Conservation (phyloP, 2,329 filamentous ascomycete genomes). For the Rhytidhysteron rufulum region DNA sequence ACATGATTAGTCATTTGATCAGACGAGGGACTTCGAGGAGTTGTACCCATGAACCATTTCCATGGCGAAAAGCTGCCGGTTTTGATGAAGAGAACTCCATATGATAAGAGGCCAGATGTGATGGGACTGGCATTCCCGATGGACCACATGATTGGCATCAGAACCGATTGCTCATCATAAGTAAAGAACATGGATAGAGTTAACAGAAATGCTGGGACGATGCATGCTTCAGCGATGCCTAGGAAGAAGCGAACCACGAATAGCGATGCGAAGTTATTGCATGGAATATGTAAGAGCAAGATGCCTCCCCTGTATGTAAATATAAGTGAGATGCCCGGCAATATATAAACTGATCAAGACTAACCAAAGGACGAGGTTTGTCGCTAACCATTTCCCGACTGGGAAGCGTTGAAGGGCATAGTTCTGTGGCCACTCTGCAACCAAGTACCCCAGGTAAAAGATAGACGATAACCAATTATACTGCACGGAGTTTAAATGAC, state of each 20-base stretch:
- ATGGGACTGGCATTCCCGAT: slow-evolving; percentile 54
- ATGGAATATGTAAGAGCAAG: slow-evolving; percentile 25
- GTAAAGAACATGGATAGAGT: slow-evolving; percentile 60
- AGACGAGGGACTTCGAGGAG: too few species aligned
- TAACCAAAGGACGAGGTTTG: slow-evolving; percentile 45
- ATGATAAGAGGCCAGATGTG: slow-evolving; percentile 53
- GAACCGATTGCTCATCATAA: slow-evolving; percentile 55
- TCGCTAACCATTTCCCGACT: slow-evolving; percentile 28
- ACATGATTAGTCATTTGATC: slow-evolving; percentile 7
- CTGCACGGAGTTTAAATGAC: slow-evolving; percentile 18
- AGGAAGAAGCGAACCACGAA: slow-evolving; percentile 27
- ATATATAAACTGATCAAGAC: background rate
- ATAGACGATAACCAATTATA: slow-evolving; percentile 22
- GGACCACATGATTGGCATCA: slow-evolving; percentile 25
- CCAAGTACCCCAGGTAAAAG: slow-evolving; percentile 17
- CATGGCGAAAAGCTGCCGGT: slow-evolving; percentile 42
- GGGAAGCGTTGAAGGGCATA: slow-evolving; percentile 15
- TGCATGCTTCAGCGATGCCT: slow-evolving; percentile 16
- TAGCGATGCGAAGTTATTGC: slow-evolving; percentile 17
- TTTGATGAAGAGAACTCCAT: slow-evolving; percentile 56
- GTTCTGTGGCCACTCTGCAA: slow-evolving; percentile 21
- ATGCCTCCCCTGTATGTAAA: slow-evolving; percentile 21
- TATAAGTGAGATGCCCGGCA: background rate
- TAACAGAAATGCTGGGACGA: background rate
- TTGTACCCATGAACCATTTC: slow-evolving; percentile 32